phyloP scores from a whole-genome alignment of 2,329 filamentous ascomycete species.

The Epichloe gansuensis region DNA sequence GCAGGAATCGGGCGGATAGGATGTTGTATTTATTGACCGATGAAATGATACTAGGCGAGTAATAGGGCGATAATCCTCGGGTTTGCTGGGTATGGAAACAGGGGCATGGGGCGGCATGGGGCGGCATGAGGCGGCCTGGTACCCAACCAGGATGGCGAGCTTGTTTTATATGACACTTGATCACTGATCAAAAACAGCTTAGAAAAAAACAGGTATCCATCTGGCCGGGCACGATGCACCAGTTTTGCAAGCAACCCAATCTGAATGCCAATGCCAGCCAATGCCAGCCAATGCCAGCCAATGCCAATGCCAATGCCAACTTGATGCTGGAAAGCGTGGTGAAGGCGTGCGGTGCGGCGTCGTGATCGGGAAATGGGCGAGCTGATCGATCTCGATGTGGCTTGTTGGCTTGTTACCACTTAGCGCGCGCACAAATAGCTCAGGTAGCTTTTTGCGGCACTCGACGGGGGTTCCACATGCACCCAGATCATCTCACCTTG shows the following conservation, averaged over 20 bases:
- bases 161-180: background rate
- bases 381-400: slow-evolving; percentile 7
- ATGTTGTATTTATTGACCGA: background rate
- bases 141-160: background rate
- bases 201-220: background rate
- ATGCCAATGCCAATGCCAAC: too few relatives aligned
- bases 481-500: background rate
- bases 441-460: background rate
- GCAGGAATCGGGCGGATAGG: background rate
- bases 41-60: background rate
- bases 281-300: too few relatives aligned
- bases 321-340: background rate
- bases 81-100: too few relatives aligned
- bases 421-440: background rate
- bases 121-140: too few relatives aligned
- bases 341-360: background rate
- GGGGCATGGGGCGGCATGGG: too few relatives aligned
- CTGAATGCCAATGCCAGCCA: too few relatives aligned
- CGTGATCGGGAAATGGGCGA: slow-evolving; percentile 5
- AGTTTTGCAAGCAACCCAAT: background rate
- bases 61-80: too few relatives aligned
- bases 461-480: background rate
- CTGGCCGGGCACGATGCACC: background rate
- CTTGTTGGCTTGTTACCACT: too few relatives aligned
- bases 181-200: background rate